Evolutionary conservation across 495 filamentous ascomycete species (phyloP).

Genomic region (Xylaria telfairii): DNA sequence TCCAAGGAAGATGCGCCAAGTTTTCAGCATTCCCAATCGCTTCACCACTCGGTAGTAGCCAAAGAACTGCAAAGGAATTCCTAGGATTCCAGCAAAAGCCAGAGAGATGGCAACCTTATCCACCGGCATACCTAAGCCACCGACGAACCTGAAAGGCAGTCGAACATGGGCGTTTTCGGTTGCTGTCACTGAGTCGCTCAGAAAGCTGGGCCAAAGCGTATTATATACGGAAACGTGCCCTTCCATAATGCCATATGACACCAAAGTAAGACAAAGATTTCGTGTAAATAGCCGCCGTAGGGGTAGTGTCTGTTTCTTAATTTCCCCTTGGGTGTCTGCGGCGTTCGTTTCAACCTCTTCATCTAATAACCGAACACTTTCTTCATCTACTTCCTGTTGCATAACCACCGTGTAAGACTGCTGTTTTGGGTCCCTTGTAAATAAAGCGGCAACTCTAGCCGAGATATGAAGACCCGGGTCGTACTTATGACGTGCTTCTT

Average conservation of each 20-base stretch:
- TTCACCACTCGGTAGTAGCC: constrained; percentile 67
- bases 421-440: constrained; percentile 6
- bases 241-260: constrained; percentile 66
- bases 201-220: constrained; percentile 73
- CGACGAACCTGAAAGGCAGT: constrained; percentile 68
- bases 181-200: constrained; percentile 67
- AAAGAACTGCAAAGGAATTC: constrained; percentile 69
- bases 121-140: constrained; percentile 69
- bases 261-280: constrained; percentile 62
- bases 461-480: constrained; percentile 20
- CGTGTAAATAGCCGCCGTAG: constrained; percentile 71
- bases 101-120: constrained; percentile 69
- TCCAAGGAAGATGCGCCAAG: constrained; percentile 64
- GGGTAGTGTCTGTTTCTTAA: constrained; percentile 51
- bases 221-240: constrained; percentile 72
- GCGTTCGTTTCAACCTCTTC: constrained; percentile 7
- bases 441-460: constrained; percentile 5
- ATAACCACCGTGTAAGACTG: constrained; percentile 6
- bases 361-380: constrained; percentile 5
- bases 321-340: neutral
- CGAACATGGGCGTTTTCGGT: constrained; percentile 46
- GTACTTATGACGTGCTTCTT: constrained; percentile 30
- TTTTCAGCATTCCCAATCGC: constrained; percentile 62
- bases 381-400: constrained; percentile 12
- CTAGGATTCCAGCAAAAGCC: constrained; percentile 68